A percentile compares a stretch with the other conserved stretches of the same genome.
Conservation (phyloP, 164 flowering plant species). For the Aristolochia contorta region DNA sequence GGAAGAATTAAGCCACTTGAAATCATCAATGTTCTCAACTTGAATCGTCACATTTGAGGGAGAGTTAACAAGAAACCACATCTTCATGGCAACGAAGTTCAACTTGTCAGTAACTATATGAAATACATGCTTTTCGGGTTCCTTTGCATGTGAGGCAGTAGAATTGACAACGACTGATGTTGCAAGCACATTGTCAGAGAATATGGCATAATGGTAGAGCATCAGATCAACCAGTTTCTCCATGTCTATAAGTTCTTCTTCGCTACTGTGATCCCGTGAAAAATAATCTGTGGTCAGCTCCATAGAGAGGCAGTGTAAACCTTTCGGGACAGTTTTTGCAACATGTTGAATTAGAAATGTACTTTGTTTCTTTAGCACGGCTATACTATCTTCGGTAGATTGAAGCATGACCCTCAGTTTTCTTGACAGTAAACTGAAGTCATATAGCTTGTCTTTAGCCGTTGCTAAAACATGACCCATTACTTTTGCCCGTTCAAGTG, state of each 20-base stretch:
- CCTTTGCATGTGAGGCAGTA: constrained; percentile 55
- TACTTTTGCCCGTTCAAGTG: constrained; percentile 77
- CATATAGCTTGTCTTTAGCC: constrained; percentile 79
- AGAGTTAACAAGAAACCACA: constrained; percentile 83
- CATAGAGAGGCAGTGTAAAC: constrained; percentile 80
- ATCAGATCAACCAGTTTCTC: constrained; percentile 65
- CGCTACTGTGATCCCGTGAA: constrained; percentile 22
- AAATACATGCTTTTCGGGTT: constrained; percentile 91
- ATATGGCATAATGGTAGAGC: constrained; percentile 87
- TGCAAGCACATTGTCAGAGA: constrained; percentile 95
- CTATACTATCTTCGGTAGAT: constrained; percentile 50
- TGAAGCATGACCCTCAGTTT: constrained; percentile 92
- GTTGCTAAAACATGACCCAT: constrained; percentile 74
- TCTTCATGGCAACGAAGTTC: constrained; percentile 85
- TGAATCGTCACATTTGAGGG: constrained; percentile 53
- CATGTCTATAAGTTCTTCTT: constrained; percentile 18
- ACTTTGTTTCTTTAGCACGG: constrained; percentile 56
- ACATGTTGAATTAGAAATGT: constrained; percentile 84
- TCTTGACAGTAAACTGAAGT: constrained; percentile 52
- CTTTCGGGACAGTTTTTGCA: constrained; percentile 81
- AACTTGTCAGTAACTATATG: constrained; percentile 87
- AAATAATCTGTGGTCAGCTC: constrained; percentile 65
- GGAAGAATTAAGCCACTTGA: constrained; percentile 93
- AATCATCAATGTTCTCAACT: constrained; percentile 78
- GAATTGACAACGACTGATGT: constrained; percentile 96